These are phyloP conservation scores for Colletotrichum sp. DNA, from an alignment of 2,329 filamentous ascomycete genomes.

Conservation along the genomic window DNA sequence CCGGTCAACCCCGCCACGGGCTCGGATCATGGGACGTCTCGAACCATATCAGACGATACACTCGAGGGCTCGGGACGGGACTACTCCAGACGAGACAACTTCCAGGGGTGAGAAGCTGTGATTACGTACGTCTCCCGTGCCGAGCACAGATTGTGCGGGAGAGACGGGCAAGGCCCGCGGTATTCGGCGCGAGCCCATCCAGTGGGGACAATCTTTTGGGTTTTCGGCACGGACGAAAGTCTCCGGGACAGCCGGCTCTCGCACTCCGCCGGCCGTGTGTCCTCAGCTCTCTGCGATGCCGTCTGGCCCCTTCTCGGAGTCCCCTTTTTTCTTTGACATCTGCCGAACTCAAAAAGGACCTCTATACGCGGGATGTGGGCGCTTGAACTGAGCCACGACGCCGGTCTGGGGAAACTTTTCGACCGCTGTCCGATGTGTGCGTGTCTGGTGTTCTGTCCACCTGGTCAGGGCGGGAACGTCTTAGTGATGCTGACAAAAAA, in stretches of 20 bases:
- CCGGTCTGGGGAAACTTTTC: background rate
- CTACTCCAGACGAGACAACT: background rate
- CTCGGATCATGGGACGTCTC: constrained; percentile 4
- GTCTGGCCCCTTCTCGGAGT: background rate
- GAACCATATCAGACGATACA: constrained; percentile 17
- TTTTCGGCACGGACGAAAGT: constrained; percentile 1
- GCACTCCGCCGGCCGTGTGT: background rate
- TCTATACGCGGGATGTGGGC: background rate
- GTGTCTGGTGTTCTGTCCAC: background rate
- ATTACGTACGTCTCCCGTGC: background rate
- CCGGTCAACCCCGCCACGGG: background rate
- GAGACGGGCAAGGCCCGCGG: background rate
- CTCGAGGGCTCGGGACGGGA: background rate
- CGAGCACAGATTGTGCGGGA: background rate
- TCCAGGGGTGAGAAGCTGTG: background rate
- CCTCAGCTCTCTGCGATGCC: background rate
- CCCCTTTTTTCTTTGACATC: background rate
- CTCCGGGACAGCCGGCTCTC: background rate
- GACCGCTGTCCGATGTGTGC: background rate
- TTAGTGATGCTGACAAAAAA: background rate
- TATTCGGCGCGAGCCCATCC: background rate
- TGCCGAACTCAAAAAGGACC: background rate
- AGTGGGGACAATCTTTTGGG: background rate
- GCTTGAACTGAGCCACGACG: background rate
- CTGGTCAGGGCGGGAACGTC: background rate